Conservation (phyloP, 2,329 filamentous ascomycete genomes). For the Aotearoamyces nothofagi region DNA sequence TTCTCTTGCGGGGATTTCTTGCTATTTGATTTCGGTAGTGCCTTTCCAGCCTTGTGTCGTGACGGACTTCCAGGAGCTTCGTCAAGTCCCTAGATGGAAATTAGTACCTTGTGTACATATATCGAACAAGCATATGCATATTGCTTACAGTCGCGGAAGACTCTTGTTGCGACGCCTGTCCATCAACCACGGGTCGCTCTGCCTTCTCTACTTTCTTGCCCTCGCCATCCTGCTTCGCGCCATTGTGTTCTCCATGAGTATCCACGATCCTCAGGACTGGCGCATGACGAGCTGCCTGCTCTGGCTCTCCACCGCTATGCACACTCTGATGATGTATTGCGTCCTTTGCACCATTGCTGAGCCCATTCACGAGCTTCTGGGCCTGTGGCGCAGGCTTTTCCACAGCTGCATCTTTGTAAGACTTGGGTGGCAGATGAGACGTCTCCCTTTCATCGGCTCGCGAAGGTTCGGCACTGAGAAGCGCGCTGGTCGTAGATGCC, state of each 20-base stretch:
- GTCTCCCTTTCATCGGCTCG: conserved; percentile 18
- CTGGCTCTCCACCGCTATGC: background rate
- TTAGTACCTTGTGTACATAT: background rate
- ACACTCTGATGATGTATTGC: background rate
- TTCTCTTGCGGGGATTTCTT: conserved; percentile 8
- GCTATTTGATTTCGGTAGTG: conserved; percentile 10
- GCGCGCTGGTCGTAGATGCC: conserved; percentile 1
- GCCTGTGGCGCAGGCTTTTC: conserved; percentile 9
- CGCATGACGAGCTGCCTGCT: conserved; percentile 1
- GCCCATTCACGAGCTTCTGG: conserved; percentile 1
- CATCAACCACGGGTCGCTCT: conserved; percentile 8
- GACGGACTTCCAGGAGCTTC: conserved; percentile 13
- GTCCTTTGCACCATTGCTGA: conserved; percentile 3
- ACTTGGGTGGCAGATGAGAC: conserved; percentile 21
- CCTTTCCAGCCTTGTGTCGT: conserved; percentile 12
- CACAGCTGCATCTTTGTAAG: conserved; percentile 21
- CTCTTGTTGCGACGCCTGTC: conserved; percentile 13
- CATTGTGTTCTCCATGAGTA: conserved; percentile 7
- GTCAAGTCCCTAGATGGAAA: conserved; percentile 14
- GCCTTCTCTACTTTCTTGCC: background rate
- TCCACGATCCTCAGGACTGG: conserved; percentile 16
- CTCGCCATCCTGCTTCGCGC: conserved; percentile 4
- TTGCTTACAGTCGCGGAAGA: conserved; percentile 13
- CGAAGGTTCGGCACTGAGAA: conserved; percentile 17
- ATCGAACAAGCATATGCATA: background rate